These are phyloP conservation scores for Monosporascus ibericus DNA, from an alignment of 2,329 filamentous ascomycete species.

Conservation along the genomic window DNA sequence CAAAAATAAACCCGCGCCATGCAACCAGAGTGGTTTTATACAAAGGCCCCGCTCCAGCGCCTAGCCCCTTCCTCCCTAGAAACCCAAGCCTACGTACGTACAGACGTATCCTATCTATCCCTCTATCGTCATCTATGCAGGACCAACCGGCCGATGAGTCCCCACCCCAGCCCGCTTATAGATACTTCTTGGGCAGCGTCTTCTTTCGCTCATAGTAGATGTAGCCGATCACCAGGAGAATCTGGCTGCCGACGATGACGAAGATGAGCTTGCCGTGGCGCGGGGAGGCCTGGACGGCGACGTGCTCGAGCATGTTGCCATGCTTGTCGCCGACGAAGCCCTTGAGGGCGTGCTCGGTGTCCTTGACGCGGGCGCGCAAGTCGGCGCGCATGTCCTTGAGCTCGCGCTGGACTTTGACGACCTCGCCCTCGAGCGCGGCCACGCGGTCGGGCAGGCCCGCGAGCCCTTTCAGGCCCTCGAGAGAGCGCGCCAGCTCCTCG, in stretches of 20 bases:
- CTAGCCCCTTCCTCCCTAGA: neutral
- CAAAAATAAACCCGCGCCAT: slow-evolving; percentile 5
- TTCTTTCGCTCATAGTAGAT: slow-evolving; percentile 74
- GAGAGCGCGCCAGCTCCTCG: slow-evolving; percentile 33
- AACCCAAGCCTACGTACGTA: too few relatives aligned
- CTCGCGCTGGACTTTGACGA: slow-evolving; percentile 52
- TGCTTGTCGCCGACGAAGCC: slow-evolving; percentile 46
- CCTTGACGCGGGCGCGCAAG: slow-evolving; percentile 41
- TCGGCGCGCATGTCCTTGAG: slow-evolving; percentile 52
- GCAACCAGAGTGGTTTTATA: slow-evolving; percentile 12
- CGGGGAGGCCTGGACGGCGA: slow-evolving; percentile 39
- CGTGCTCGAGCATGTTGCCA: slow-evolving; percentile 40
- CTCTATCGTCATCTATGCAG: too few relatives aligned
- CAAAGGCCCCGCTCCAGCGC: slow-evolving; percentile 4
- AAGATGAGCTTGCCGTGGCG: slow-evolving; percentile 54
- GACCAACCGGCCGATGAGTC: neutral
- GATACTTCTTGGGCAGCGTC: slow-evolving; percentile 84
- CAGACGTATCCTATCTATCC: too few relatives aligned
- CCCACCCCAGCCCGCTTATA: slow-evolving; percentile 43
- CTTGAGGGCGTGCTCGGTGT: slow-evolving; percentile 47
- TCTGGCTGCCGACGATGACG: slow-evolving; percentile 68
- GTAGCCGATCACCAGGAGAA: slow-evolving; percentile 63
- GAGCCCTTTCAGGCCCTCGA: slow-evolving; percentile 32
- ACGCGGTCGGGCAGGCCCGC: slow-evolving; percentile 41
- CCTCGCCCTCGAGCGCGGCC: slow-evolving; percentile 35